Percentiles rank a stretch among this genome's conserved stretches.
phyloP scores from a whole-genome alignment of 2,329 filamentous ascomycete species.

The Stemphylium beticola region DNA sequence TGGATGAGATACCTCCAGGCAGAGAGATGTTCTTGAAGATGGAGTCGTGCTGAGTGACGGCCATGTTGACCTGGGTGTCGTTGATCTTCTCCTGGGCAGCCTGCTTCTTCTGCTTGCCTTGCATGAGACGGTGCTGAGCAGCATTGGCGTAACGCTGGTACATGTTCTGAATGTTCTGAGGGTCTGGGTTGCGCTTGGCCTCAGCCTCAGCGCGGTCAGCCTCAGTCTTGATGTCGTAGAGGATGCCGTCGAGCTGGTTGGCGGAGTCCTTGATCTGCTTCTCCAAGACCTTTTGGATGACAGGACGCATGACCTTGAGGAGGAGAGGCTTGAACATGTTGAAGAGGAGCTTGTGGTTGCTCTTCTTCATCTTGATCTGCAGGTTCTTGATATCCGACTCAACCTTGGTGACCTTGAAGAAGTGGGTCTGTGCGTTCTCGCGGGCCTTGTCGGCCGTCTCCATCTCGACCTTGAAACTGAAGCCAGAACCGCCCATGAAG shows the following conservation, averaged over 20 bases:
- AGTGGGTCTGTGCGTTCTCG: slow-evolving; percentile 71
- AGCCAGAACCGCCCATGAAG: slow-evolving; percentile 82
- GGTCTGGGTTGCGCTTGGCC: slow-evolving; percentile 67
- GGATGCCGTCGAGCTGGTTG: slow-evolving; percentile 72
- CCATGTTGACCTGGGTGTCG: slow-evolving; percentile 79
- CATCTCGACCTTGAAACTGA: slow-evolving; percentile 90
- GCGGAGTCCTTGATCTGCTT: slow-evolving; percentile 87
- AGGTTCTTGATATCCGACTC: slow-evolving; percentile 81
- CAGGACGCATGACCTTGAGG: slow-evolving; percentile 82
- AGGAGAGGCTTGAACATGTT: slow-evolving; percentile 84
- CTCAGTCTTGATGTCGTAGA: slow-evolving; percentile 81
- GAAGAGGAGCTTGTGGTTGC: slow-evolving; percentile 92
- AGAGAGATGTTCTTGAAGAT: slow-evolving; percentile 90
- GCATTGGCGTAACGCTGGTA: slow-evolving; percentile 84
- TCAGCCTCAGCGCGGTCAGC: slow-evolving; percentile 75
- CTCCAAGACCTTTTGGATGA: slow-evolving; percentile 85
- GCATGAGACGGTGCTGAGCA: slow-evolving; percentile 72
- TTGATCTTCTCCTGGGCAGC: slow-evolving; percentile 55
- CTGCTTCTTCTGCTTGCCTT: slow-evolving; percentile 80
- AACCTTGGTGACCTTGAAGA: slow-evolving; percentile 94
- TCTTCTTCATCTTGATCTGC: slow-evolving; percentile 89
- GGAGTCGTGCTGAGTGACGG: slow-evolving; percentile 85
- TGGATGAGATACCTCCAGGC: slow-evolving; percentile 86
- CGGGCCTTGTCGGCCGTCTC: slow-evolving; percentile 72
- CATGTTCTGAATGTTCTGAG: slow-evolving; percentile 77